Conservation (phyloP, 441 rosid genomes). For the Adansonia madagascariensis region DNA sequence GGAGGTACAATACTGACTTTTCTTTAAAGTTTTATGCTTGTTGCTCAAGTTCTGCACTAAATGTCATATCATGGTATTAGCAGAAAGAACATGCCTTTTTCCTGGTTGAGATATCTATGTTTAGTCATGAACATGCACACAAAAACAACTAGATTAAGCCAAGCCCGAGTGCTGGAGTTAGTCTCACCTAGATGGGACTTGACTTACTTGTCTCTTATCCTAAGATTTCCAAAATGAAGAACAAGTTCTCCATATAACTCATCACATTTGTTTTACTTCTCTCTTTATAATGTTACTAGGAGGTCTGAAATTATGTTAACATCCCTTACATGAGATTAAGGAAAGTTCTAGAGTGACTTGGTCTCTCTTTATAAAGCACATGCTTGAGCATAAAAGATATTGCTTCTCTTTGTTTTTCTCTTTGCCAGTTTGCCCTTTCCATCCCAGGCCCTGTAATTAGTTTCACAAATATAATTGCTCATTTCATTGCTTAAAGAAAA, state of each 20-base stretch:
- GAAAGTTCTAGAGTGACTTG: not conserved
- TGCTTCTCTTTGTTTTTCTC: constrained; percentile 1
- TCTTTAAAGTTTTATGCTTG: constrained; percentile 1
- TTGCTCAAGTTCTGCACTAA: not conserved
- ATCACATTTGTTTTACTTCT: not conserved
- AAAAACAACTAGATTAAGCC: constrained; percentile 9
- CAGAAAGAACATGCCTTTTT: not conserved
- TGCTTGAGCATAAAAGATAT: not conserved
- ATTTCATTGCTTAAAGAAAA: constrained; percentile 20
- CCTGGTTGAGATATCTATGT: not conserved
- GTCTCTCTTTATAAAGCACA: not conserved
- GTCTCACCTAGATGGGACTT: not conserved
- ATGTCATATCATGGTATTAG: not conserved
- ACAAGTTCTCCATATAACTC: not conserved
- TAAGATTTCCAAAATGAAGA: not conserved
- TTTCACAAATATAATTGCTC: not conserved
- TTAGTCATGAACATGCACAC: not conserved
- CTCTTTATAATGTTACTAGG: not conserved
- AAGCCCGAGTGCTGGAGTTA: not conserved
- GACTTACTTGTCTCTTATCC: not conserved
- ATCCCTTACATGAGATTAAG: not conserved
- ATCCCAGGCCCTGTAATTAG: not conserved
- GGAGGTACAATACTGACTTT: constrained; percentile 38
- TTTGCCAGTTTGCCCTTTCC: not conserved
- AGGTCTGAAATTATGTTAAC: not conserved